Evolutionary conservation across 495 filamentous ascomycete genomes (phyloP).

Genomic region (Penicillium goetzii): DNA sequence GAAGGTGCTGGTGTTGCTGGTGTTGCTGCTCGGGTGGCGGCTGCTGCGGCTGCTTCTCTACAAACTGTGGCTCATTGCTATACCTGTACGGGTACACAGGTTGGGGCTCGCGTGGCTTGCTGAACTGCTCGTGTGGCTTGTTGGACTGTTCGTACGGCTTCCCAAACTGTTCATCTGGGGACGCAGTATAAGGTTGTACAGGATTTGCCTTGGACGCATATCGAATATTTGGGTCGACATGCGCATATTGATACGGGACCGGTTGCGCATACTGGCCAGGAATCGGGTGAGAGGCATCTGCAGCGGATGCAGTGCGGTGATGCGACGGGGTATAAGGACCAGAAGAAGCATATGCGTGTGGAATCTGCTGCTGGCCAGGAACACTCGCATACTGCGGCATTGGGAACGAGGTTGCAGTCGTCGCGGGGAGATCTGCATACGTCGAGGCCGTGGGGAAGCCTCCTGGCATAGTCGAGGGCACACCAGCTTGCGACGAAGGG

Average conservation of each 20-base stretch:
- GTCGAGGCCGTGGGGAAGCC: slow-evolving; percentile 40
- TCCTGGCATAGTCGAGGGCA: slow-evolving; percentile 40
- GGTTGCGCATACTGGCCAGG: slow-evolving; percentile 7
- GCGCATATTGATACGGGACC: slow-evolving; percentile 20
- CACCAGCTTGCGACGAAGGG: slow-evolving; percentile 34
- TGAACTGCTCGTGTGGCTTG: slow-evolving; percentile 6
- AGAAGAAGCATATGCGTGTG: slow-evolving; percentile 22
- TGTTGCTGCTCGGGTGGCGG: slow-evolving; percentile 20
- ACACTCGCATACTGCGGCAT: slow-evolving; percentile 35
- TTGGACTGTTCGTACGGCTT: slow-evolving; percentile 5
- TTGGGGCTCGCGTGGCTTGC: slow-evolving; percentile 17
- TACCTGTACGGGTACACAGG: slow-evolving; percentile 29
- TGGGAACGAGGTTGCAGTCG: slow-evolving; percentile 27
- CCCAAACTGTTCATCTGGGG: slow-evolving; percentile 28
- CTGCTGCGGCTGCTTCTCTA: slow-evolving; percentile 15
- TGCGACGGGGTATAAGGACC: slow-evolving; percentile 29
- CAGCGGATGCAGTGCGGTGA: slow-evolving; percentile 35
- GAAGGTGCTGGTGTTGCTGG: slow-evolving; percentile 30
- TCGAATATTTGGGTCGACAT: slow-evolving; percentile 47
- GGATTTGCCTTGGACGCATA: slow-evolving; percentile 47
- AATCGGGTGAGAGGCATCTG: slow-evolving; percentile 27
- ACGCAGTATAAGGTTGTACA: slow-evolving; percentile 30
- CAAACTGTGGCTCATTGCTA: slow-evolving; percentile 26
- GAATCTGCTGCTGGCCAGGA: slow-evolving; percentile 17
- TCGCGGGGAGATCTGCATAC: slow-evolving; percentile 28